Conservation (phyloP, 2,329 filamentous ascomycete genomes). For the Exutisphaerella laricina region DNA sequence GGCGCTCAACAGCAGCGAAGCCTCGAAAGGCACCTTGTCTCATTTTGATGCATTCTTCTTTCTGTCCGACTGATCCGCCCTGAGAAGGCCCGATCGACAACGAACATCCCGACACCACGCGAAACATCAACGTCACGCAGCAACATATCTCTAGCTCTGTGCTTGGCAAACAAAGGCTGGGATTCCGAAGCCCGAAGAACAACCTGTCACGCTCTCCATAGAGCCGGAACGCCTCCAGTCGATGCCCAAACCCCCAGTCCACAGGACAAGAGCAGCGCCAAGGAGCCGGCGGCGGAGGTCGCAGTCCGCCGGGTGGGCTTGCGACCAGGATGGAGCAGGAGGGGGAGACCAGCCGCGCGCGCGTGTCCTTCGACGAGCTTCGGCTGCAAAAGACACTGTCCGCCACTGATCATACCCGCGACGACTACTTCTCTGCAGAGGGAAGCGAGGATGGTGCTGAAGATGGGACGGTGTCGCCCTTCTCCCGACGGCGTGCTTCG, state of each 20-base stretch:
- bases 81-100: too few relatives aligned
- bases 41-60: too few relatives aligned
- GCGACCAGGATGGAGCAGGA: conserved; percentile 2
- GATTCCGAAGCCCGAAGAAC: background rate
- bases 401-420: background rate
- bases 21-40: too few relatives aligned
- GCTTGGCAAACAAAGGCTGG: background rate
- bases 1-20: too few relatives aligned
- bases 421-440: conserved; percentile 30
- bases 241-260: too few relatives aligned
- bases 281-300: too few relatives aligned
- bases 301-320: background rate
- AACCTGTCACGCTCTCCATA: background rate
- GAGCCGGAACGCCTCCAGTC: background rate
- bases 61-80: too few relatives aligned
- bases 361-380: conserved; percentile 10
- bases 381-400: background rate
- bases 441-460: conserved; percentile 20
- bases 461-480: conserved; percentile 15
- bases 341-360: conserved; percentile 4
- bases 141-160: background rate
- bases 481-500: conserved; percentile 22
- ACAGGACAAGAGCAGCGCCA: too few relatives aligned
- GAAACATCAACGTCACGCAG: too few relatives aligned
- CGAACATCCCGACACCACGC: too few relatives aligned